Percentiles rank a stretch among this genome's conserved stretches.
Evolutionary conservation across 257 asterid genomes (phyloP).

Genomic region (Galeopsis tetrahit): DNA sequence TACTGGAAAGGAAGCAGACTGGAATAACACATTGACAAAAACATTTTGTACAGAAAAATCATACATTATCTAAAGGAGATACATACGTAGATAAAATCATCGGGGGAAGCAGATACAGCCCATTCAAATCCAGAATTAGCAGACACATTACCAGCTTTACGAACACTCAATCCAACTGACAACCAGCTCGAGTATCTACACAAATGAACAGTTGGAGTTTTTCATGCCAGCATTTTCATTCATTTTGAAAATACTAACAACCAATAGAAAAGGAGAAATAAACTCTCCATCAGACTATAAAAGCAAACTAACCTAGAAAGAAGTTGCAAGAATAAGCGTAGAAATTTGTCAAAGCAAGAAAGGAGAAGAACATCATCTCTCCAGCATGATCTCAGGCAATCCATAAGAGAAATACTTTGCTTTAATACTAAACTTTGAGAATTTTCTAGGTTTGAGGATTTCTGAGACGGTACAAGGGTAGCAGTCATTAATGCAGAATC

Average conservation of each 20-base stretch:
- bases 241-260: constrained; percentile 24
- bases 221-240: constrained; percentile 30
- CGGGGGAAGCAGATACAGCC: constrained; percentile 83
- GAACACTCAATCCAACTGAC: constrained; percentile 78
- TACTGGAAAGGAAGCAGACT: constrained; percentile 18
- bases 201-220: constrained; percentile 29
- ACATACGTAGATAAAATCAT: constrained; percentile 78
- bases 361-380: constrained; percentile 83
- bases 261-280: neutral
- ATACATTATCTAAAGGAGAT: constrained; percentile 23
- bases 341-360: constrained; percentile 91
- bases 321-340: constrained; percentile 94
- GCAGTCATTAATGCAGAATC: constrained; percentile 80
- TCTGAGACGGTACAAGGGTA: constrained; percentile 57
- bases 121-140: constrained; percentile 69
- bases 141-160: constrained; percentile 62
- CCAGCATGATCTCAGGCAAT: constrained; percentile 95
- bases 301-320: constrained; percentile 71
- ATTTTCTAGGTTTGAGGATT: constrained; percentile 45
- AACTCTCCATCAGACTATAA: constrained; percentile 15
- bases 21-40: constrained; percentile 8
- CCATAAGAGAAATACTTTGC: constrained; percentile 86
- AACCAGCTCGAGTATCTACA: constrained; percentile 88
- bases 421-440: constrained; percentile 62
- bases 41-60: constrained; percentile 30